Evolutionary conservation across 2,329 filamentous ascomycete genomes (phyloP).

Genomic region (Cladophialophora exuberans): DNA sequence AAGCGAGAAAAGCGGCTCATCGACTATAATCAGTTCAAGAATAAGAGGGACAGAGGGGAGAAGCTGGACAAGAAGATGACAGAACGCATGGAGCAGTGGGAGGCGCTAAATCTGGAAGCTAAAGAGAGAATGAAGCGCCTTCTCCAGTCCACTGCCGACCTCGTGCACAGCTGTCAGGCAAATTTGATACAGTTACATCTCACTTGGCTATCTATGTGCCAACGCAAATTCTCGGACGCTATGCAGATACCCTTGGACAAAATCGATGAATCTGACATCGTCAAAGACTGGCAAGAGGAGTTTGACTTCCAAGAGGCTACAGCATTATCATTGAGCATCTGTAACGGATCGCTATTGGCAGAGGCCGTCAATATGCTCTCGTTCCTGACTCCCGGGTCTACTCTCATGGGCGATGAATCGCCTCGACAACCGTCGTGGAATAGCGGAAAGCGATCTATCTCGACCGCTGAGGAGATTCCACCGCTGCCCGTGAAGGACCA

Average conservation of each 20-base stretch:
- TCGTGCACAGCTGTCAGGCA: conserved; percentile 80
- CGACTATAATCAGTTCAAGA: conserved; percentile 81
- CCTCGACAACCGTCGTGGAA: conserved; percentile 54
- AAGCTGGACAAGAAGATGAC: conserved; percentile 83
- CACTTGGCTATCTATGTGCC: conserved; percentile 81
- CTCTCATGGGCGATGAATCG: conserved; percentile 43
- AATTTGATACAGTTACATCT: conserved; percentile 85
- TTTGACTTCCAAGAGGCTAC: conserved; percentile 76
- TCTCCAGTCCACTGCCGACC: conserved; percentile 76
- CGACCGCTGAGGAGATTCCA: conserved; percentile 53
- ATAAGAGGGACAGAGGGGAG: conserved; percentile 77
- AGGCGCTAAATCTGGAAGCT: conserved; percentile 86
- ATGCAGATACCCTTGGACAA: conserved; percentile 75
- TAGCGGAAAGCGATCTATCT: conserved; percentile 48
- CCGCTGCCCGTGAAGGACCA: conserved; percentile 47
- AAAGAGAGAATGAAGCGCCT: conserved; percentile 90
- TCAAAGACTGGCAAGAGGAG: conserved; percentile 76
- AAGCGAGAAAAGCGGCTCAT: conserved; percentile 91
- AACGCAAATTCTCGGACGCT: conserved; percentile 51
- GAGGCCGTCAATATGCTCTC: conserved; percentile 63
- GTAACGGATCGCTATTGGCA: conserved; percentile 70
- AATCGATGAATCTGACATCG: conserved; percentile 72
- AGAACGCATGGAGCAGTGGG: conserved; percentile 85
- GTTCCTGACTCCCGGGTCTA: conserved; percentile 59
- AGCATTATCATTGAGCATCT: conserved; percentile 71